Evolutionary conservation across 768 basidiomycete genomes (phyloP).

Genomic region (Lyophyllum atratum): DNA sequence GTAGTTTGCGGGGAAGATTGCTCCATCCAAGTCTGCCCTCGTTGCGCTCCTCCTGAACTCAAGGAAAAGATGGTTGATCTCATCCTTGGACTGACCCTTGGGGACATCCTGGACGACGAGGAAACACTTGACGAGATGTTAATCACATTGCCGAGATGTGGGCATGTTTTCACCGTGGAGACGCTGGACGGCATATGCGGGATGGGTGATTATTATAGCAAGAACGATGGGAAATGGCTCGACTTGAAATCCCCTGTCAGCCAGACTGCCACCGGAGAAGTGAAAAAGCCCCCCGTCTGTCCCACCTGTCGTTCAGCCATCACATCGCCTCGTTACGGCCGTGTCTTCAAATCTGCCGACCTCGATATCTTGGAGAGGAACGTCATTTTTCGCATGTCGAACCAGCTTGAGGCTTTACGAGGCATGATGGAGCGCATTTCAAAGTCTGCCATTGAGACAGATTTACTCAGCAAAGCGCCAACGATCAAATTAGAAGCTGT

Average conservation of each 20-base stretch:
- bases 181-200: slow-evolving; percentile 64
- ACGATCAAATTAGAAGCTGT: slow-evolving; percentile 5
- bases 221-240: slow-evolving; percentile 43
- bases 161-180: slow-evolving; percentile 71
- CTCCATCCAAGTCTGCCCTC: slow-evolving; percentile 50
- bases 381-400: slow-evolving; percentile 53
- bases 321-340: slow-evolving; percentile 59
- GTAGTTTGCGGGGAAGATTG: slow-evolving; percentile 74
- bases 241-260: slow-evolving; percentile 43
- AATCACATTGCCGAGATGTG: slow-evolving; percentile 62
- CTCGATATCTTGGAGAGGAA: slow-evolving; percentile 70
- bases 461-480: slow-evolving; percentile 9
- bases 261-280: slow-evolving; percentile 10
- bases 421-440: slow-evolving; percentile 29
- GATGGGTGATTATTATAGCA: slow-evolving; percentile 52
- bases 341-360: slow-evolving; percentile 60
- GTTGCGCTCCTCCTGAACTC: slow-evolving; percentile 43
- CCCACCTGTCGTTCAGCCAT: slow-evolving; percentile 64
- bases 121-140: slow-evolving; percentile 48
- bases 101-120: slow-evolving; percentile 44
- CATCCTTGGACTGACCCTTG: slow-evolving; percentile 52
- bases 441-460: slow-evolving; percentile 20
- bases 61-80: slow-evolving; percentile 56
- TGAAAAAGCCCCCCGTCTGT: slow-evolving; percentile 51
- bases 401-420: slow-evolving; percentile 35